These are phyloP conservation scores for Fonsecaea multimorphosa DNA, from an alignment of 2,329 filamentous ascomycete genomes.

Conservation along the genomic window DNA sequence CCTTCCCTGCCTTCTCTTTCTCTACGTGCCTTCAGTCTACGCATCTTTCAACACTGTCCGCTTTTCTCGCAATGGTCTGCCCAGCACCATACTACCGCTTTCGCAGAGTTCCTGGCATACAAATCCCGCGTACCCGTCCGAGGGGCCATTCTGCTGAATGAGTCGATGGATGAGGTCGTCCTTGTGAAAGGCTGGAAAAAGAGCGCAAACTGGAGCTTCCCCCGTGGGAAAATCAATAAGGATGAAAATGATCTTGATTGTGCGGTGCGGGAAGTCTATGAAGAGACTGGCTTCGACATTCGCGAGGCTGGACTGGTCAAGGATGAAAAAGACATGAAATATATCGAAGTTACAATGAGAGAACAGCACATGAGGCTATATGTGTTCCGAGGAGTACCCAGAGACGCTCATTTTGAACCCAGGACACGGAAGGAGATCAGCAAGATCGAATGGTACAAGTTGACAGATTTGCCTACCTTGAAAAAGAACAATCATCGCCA, in stretches of 20 bases:
- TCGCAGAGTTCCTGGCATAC: constrained; percentile 90
- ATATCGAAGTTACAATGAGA: constrained; percentile 85
- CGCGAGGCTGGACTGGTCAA: constrained; percentile 76
- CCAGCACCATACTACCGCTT: constrained; percentile 79
- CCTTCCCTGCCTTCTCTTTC: constrained; percentile 83
- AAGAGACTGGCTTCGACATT: constrained; percentile 92
- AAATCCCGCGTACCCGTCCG: constrained; percentile 93
- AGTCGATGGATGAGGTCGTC: constrained; percentile 90
- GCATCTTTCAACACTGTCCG: constrained; percentile 93
- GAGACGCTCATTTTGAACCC: constrained; percentile 86
- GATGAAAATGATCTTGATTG: constrained; percentile 93
- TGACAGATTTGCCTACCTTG: constrained; percentile 84
- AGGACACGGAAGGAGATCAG: constrained; percentile 96
- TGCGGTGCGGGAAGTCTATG: constrained; percentile 90
- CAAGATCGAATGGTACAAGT: constrained; percentile 92
- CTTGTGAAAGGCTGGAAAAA: constrained; percentile 99
- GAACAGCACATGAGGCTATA: constrained; percentile 94
- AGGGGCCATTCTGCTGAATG: constrained; percentile 90
- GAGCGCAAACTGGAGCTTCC: constrained; percentile 93
- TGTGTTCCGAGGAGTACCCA: constrained; percentile 85
- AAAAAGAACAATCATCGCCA: constrained; percentile 68
- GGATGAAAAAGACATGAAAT: constrained; percentile 73
- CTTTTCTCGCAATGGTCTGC: constrained; percentile 80
- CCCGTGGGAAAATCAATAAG: constrained; percentile 96
- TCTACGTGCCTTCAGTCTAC: constrained; percentile 82